Base-by-base conservation (phyloP, 495 filamentous ascomycete species). In the Polyplosphaeria fusca region DNA sequence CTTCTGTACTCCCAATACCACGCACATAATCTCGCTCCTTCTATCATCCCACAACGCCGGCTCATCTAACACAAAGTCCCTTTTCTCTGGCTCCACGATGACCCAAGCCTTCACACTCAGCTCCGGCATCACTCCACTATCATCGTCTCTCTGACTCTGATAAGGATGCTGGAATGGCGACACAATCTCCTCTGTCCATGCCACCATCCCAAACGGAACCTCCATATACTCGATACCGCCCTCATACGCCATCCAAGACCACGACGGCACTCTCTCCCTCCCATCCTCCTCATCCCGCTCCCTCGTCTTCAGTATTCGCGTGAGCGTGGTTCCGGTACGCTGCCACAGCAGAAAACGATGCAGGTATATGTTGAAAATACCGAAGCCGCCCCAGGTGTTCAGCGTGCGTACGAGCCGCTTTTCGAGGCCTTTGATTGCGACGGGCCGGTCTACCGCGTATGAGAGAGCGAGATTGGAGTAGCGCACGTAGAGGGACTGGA, bases 391-490 rank as follows among this genome's bases (percentile, higher is more conserved):
- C 2, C 39, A 18, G 0, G 65, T 58, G 0, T 57, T 20, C 18
- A 74, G 49, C 1, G 48, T 50, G 0, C 22, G 22, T 0, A 58
- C 30, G 16, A 73, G 61, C 3, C 72, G 62, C 32, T 67, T 60
- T 22, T 73, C 60, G 0, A 74, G 60, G 0, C 71, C 70, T 0
- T 49, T 32, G 16, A 74, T 68, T 0, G 68, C 72, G 14, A 70
- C 23, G 12, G 67, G 54, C 2, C 72, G 58, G 51, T 74, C 70
- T 1, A 41, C 46, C 4, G 37, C 16, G 7, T 42, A 18, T 0
- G 70, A 52, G 16, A 74, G 64, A 12, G 58, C 64, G 0, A 73
- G 64, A 5, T 60, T 56, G 4, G 70, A 70, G 55, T 73, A 75
- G 19, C 52, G 43, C 22, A 45, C 39, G 48, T 69, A 75, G 0